Base-by-base conservation (phyloP, 1,284 basidiomycete genomes). In the Chiua sp. region DNA sequence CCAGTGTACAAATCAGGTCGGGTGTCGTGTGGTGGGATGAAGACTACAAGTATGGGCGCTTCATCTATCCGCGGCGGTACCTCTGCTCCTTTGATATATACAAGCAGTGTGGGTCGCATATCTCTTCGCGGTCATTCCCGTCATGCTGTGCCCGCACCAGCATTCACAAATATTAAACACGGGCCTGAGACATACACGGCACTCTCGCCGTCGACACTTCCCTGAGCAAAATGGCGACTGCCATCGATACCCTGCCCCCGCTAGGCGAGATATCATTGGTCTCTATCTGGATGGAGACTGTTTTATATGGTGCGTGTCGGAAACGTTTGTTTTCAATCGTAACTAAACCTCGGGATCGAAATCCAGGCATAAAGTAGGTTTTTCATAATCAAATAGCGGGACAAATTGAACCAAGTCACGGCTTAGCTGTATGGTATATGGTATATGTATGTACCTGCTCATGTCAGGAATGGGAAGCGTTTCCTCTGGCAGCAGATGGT, bases 391-490 rank as follows among this genome's bases (percentile, higher is more conserved):
- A 4, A 11, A 33, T 26, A 8, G 52, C 28, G 32, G 16, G 15
- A 26, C n/a, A 44, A 15, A 23, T 28, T 37, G 12, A 26, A 53
- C 47, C 48, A 33, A 64, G 15, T 26, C 28, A 3, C 33, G 3
- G 18, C 51, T n/a, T 35, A 65, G 63, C 47, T 65, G 63, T 28
- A 50, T 57, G 54, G 28, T 66, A 26, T 65, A 65, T 30, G 49
- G 52, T 7, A 39, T 66, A n/a, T 65, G 65, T 26, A 66, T 66
- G 64, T 66, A 65, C 33, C 52, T 55, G 51, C 57, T 65, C 37
- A 6, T 61, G 47, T 56, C 54, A 15, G 67, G 30, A 54, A 51
- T 6, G 13, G 16, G 44, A 11, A 50, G 28, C 20, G 10, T 26
- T 32, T 61, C 53, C n/a, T 10, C 42, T 44, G 42, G 42, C 35